phyloP scores from a whole-genome alignment of 768 basidiomycete genomes.

The Tricholoma bakamatsutake region DNA sequence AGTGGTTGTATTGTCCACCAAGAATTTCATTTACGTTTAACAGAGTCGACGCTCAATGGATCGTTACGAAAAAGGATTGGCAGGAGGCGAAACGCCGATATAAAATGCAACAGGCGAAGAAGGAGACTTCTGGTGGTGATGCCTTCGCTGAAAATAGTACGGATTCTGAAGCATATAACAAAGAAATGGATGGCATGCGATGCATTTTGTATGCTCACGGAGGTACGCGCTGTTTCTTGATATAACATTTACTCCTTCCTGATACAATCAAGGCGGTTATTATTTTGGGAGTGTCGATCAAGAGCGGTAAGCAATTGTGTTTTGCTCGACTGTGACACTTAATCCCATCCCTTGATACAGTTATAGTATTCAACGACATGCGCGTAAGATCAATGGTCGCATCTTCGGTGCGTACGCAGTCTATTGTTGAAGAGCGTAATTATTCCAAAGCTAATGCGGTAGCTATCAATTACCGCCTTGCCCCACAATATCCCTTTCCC shows the following conservation, averaged over 20 bases:
- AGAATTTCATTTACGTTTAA: conserved; percentile 3
- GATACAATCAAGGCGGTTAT: conserved; percentile 53
- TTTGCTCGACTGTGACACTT: neutral
- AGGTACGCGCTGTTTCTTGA: conserved; percentile 33
- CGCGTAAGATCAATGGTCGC: conserved; percentile 89
- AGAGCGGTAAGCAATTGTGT: conserved; percentile 41
- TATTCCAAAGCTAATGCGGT: conserved; percentile 12
- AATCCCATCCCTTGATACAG: conserved; percentile 25
- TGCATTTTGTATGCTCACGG: conserved; percentile 83
- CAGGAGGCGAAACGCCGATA: conserved; percentile 54
- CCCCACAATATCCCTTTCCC: conserved; percentile 96
- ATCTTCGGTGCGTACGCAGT: conserved; percentile 55
- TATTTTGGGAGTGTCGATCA: conserved; percentile 81
- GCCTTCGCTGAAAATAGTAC: conserved; percentile 9
- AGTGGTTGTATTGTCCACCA: conserved; percentile 11
- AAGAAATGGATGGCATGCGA: conserved; percentile 77
- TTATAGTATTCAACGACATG: conserved; percentile 75
- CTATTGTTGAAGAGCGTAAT: neutral
- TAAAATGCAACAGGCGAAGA: conserved; percentile 38
- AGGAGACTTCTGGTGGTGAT: conserved; percentile 4
- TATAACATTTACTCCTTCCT: neutral
- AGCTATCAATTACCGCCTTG: conserved; percentile 82
- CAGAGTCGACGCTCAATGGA: conserved; percentile 86
- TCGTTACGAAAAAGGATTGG: conserved; percentile 81
- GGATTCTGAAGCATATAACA: conserved; percentile 41